Evolutionary conservation across 805 yeast species (phyloP), one percentile per base, ranked within the genome.

Genomic region (Kazachstania bromeliacearum): DNA sequence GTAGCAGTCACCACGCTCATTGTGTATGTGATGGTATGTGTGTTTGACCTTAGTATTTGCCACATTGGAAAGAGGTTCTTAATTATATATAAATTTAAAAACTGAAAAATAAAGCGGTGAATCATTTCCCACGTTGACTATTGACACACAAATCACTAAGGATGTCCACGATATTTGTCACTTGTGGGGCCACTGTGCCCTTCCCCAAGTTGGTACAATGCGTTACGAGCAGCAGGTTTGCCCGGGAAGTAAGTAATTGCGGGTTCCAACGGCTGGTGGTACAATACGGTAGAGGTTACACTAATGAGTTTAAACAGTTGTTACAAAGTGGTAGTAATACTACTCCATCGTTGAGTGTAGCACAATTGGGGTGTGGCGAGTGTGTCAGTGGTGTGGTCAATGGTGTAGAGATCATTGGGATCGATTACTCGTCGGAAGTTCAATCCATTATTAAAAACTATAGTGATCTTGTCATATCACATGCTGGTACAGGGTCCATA

Each of bases 401-500:
- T 17, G 6, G 15, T 17, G 29, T 46, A 7, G 38, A 40, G 15
- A 27, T 44, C 3, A 25, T 32, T n/a, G 50, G 48, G 3, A 14
- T 46, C 10, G 43, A 36, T 9, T 46, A 26, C 25, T 40, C 44
- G 12, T 26, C 16, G n/a, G 30, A 37, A 8, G 42, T 46, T 14
- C 42, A 46, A 33, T 33, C 38, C 2, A 8, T 44, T 7, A 46
- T 46, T 7, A 17, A 13, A 3, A 19, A 33, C 5, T n/a, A 32
- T 1, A n/a, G 25, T 5, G 75, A 75, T 34, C 46, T 85, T 29
- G 83, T 89, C 8, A 69, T 92, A 9, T 77, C 95, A 0, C 97
- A 92, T 55, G 96, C 95, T 12, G 81, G 82, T 1, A 85, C 97
- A 0, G 98, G 98, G 2, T 84, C 96, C 0, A 82, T 89, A 6